Evolutionary conservation across 2,329 filamentous ascomycete genomes (phyloP), one percentile per base, ranked within the genome.

Genomic region (Geosmithia morbida): DNA sequence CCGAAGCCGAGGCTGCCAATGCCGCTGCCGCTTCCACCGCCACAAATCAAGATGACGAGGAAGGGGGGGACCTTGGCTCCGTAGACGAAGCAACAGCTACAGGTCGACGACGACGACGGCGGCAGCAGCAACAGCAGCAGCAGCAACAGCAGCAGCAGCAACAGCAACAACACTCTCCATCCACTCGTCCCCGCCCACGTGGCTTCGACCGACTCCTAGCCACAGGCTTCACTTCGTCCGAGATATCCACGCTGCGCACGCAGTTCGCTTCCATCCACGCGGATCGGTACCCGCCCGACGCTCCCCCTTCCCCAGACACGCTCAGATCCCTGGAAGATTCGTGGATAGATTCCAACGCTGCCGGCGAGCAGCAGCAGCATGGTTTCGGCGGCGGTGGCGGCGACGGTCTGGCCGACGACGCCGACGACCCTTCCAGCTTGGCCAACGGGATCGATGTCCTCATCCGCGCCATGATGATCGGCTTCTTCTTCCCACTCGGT

Each of bases 401-500:
- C 17, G 30, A 29, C 19, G 62, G 63, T 37, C 65, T 59, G 19
- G 61, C 63, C 56, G 60, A 43, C 52, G 45, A 45, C 8, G 26
- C n/a, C 10, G 68, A 73, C 33, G 69, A 70, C 22, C 69, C 71
- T 3, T 71, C 73, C 39, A 72, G 70, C 22, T 69, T 75, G 48
- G 63, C 69, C 16, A 58, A 64, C 2, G 65, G 85, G 11, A 68
- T 95, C 43, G 90, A 97, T 58, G 83, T 94, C 57, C 78, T 96
- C 68, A 72, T 97, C 49, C 85, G 83, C 66, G 92, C 89, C 4
- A 87, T 92, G 62, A 69, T 94, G 50, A 85, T 92, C 57, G 92
- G 92, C 0, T 98, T 97, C 69, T 85, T 98, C 61, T 97, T 90
- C 79, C 92, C 92, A 3, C 64, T 97, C 10, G 90, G 87, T 0